phyloP scores from a whole-genome alignment of 495 filamentous ascomycete genomes.

The Neurospora sp. region DNA sequence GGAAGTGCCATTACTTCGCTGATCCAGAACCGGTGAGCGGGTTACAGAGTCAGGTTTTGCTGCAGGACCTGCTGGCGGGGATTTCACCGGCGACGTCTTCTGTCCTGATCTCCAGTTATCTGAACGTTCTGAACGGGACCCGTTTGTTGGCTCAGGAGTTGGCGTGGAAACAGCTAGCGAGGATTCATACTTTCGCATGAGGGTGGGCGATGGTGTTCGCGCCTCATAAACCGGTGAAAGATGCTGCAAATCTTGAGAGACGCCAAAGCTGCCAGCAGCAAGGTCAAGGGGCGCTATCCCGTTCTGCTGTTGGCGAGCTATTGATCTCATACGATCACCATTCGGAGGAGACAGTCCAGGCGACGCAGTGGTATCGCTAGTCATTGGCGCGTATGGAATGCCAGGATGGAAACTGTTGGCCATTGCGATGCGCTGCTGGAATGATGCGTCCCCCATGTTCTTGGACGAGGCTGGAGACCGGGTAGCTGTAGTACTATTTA shows the following conservation, averaged over 20 bases:
- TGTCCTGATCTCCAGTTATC: conserved; percentile 5
- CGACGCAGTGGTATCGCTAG: conserved; percentile 11
- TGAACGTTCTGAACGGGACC: conserved; percentile 6
- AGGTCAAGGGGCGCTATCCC: conserved; percentile 38
- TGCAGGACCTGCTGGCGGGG: conserved; percentile 10
- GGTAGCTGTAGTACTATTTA: conserved; percentile 34
- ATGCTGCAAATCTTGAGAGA: conserved; percentile 30
- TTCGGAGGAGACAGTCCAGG: conserved; percentile 13
- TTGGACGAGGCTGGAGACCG: conserved; percentile 14
- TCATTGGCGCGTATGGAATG: conserved; percentile 11
- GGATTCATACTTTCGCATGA: conserved; percentile 28
- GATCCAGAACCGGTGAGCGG: conserved; percentile 18
- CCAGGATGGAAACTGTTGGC: conserved; percentile 10
- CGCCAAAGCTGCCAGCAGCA: conserved; percentile 25
- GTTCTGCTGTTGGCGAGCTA: conserved; percentile 26
- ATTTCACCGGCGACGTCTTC: conserved; percentile 8
- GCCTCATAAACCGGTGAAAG: conserved; percentile 48
- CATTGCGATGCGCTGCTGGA: conserved; percentile 22
- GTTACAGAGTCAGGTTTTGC: conserved; percentile 14
- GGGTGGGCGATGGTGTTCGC: conserved; percentile 40
- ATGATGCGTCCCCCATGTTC: conserved; percentile 14
- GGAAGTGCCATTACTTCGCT: conserved; percentile 25
- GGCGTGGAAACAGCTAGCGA: conserved; percentile 7
- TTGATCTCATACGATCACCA: conserved; percentile 19
- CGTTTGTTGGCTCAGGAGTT: conserved; percentile 1